phyloP scores from a whole-genome alignment of 2,329 filamentous ascomycete species.

The Fusarium pseudograminearum region DNA sequence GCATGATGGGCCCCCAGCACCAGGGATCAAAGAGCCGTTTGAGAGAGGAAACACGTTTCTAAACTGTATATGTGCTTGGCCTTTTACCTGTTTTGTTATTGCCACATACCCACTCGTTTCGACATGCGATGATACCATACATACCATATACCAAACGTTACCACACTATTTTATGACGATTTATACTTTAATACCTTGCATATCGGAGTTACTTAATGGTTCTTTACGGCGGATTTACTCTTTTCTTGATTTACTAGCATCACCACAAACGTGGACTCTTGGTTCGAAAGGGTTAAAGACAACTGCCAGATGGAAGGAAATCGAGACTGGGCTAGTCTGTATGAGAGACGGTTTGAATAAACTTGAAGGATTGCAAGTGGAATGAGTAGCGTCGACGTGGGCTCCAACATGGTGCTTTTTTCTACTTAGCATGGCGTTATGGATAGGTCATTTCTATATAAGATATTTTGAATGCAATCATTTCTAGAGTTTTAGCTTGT shows the following conservation, averaged over 20 bases:
- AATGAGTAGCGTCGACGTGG: slow-evolving; percentile 10
- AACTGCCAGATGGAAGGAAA: background rate
- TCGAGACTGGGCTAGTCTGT: background rate
- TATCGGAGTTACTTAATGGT: slow-evolving; percentile 22
- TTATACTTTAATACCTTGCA: slow-evolving; percentile 44
- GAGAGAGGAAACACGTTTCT: slow-evolving; percentile 66
- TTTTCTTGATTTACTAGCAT: slow-evolving; percentile 19
- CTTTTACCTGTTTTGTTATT: slow-evolving; percentile 45
- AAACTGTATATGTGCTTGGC: slow-evolving; percentile 44
- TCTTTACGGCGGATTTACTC: slow-evolving; percentile 20
- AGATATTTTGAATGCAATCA: slow-evolving; percentile 7
- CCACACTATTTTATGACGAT: slow-evolving; percentile 40
- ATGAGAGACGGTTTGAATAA: slow-evolving; percentile 1
- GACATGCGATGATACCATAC: slow-evolving; percentile 48
- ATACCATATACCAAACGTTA: slow-evolving; percentile 20
- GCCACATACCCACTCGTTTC: slow-evolving; percentile 52
- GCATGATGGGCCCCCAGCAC: slow-evolving; percentile 60
- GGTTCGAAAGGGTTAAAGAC: background rate
- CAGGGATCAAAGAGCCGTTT: slow-evolving; percentile 66
- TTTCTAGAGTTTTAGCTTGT: background rate
- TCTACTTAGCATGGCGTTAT: slow-evolving; percentile 34
- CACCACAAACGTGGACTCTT: slow-evolving; percentile 3
- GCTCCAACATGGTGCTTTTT: slow-evolving; percentile 6
- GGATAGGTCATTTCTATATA: slow-evolving; percentile 16
- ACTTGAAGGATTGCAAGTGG: slow-evolving; percentile 2